Evolutionary conservation across 139 green algal species (phyloP), one percentile per base, ranked within the genome.

Genomic region (Auxenochlorella pyrenoidosa): DNA sequence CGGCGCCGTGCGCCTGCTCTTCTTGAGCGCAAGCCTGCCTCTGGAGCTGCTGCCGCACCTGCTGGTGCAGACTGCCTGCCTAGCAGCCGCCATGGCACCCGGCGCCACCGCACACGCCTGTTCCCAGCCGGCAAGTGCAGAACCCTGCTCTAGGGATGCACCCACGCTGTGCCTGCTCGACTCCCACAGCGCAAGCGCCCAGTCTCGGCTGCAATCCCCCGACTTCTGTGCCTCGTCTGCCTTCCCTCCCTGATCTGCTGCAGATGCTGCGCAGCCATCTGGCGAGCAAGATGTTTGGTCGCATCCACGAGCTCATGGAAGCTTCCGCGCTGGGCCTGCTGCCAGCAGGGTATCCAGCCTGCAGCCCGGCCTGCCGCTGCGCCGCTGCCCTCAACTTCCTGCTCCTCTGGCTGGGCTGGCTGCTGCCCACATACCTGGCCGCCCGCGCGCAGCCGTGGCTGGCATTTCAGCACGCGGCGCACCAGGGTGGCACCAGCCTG

Each of bases 11-110:
- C 66, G 32, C 66, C 66, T 73, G 28, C 34, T 38, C 66, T 19
- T 73, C 32, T 36, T 73, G 30, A 73, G 66, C 32, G 19, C 34
- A 6, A 32, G 8, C 5, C 66, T 73, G 32, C 66, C 66, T 18
- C 66, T 73, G 66, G 66, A 73, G 10, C 66, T 73, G 32, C 66
- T 73, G 66, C 66, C 66, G 30, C 66, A 73, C 66, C 66, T 73
- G 66, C 66, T 73, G 30, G 66, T 73, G 32, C 66, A 73, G 66
- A 38, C 66, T 3, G 66, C 66, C 66, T 73, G 66, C 66, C 66
- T 73, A 32, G 66, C 66, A 40, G 34, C 3, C 16, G 34, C 66
- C 32, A 40, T 73, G 4, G 30, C n/a, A 38, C 66, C 66, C 0
- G 19, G 32, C 66, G 16, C 10, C 30, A 73, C 66, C 5, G 32